These are phyloP conservation scores for Suhomyces chickasaworum DNA, from an alignment of 1,139 yeast genomes.

Conservation along the genomic window DNA sequence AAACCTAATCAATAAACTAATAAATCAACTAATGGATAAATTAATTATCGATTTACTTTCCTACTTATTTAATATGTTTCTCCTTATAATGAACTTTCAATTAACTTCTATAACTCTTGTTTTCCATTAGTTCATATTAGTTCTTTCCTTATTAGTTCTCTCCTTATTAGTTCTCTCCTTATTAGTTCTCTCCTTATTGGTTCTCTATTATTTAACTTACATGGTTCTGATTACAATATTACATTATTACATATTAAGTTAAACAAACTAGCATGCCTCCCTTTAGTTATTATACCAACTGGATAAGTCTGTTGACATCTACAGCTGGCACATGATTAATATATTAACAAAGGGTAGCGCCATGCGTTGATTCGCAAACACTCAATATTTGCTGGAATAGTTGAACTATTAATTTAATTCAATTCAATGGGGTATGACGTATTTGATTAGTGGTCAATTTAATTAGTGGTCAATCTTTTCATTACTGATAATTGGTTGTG, in stretches of 20 bases:
- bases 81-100: too few species aligned
- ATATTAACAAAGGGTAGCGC: slow-evolving; percentile 7
- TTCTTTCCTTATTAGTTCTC: too few species aligned
- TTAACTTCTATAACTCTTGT: too few species aligned
- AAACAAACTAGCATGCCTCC: not conserved
- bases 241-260: not conserved
- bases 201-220: not conserved
- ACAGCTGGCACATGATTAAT: slow-evolving; percentile 3
- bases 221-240: not conserved
- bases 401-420: not conserved
- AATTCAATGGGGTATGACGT: slow-evolving; percentile 4
- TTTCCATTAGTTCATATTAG: too few species aligned
- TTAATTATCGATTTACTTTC: too few species aligned
- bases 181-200: too few species aligned
- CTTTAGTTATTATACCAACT: not conserved
- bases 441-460: too few species aligned
- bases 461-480: not conserved
- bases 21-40: too few species aligned
- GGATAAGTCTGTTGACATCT: not conserved
- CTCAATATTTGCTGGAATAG: slow-evolving; percentile 5
- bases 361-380: slow-evolving; percentile 3
- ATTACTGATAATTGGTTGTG: not conserved
- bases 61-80: too few species aligned
- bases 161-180: too few species aligned
- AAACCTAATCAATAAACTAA: too few species aligned